Percentiles rank a stretch among this genome's conserved stretches.
These are phyloP conservation scores for Neolentinus lepideus DNA, from an alignment of 1,284 basidiomycete genomes.

Conservation along the genomic window DNA sequence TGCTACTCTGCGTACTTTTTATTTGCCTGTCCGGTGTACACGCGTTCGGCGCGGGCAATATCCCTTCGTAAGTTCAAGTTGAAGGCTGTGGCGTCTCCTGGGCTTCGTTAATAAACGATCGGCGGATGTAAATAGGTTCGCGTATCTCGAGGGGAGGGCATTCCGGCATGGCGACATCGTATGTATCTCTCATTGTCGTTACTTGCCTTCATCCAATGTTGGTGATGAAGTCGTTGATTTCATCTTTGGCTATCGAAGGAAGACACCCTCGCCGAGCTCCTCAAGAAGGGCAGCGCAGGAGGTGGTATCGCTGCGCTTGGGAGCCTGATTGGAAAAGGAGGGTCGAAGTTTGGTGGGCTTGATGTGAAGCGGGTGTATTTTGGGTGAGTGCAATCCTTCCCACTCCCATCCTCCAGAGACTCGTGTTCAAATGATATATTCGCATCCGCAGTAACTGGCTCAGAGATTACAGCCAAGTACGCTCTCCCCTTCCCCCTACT, in stretches of 20 bases:
- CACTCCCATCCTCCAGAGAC: too few species aligned
- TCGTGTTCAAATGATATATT: background rate
- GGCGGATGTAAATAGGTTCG: conserved; percentile 37
- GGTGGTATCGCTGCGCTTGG: conserved; percentile 57
- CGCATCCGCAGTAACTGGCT: conserved; percentile 57
- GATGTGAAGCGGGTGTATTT: conserved; percentile 77
- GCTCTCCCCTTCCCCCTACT: conserved; percentile 7
- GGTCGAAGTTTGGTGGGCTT: conserved; percentile 65
- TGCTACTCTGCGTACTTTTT: conserved; percentile 46
- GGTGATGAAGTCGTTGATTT: background rate
- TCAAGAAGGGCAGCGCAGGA: conserved; percentile 44
- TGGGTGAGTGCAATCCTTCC: conserved; percentile 59
- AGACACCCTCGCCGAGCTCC: conserved; percentile 56
- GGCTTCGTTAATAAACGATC: background rate
- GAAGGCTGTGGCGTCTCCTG: conserved; percentile 6
- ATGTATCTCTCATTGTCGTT: conserved; percentile 19
- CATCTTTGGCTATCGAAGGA: too few species aligned
- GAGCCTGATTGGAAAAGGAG: conserved; percentile 50
- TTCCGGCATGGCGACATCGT: conserved; percentile 87
- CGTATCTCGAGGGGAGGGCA: conserved; percentile 71
- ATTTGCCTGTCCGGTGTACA: conserved; percentile 57
- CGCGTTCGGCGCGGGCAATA: conserved; percentile 74
- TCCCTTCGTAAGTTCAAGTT: conserved; percentile 48
- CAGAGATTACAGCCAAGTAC: conserved; percentile 72
- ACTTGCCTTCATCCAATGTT: background rate